phyloP scores from a whole-genome alignment of 371 early-diverging fungal species.

The Mucor racemosus region DNA sequence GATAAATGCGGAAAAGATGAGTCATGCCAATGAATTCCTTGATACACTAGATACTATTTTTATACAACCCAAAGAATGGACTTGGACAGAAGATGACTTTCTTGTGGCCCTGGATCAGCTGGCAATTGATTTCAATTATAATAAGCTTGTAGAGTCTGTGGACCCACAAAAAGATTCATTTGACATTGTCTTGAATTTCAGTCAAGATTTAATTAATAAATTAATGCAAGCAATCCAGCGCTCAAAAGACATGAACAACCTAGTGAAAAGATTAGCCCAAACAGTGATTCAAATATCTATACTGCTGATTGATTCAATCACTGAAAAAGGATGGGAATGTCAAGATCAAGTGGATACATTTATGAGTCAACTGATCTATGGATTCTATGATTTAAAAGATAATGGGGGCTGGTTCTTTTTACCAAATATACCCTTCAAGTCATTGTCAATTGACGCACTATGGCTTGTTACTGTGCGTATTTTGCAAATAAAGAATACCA shows the following conservation, averaged over 20 bases:
- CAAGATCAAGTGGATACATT: conserved; percentile 28
- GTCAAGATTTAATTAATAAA: conserved; percentile 30
- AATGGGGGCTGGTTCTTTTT: conserved; percentile 51
- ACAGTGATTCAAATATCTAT: conserved; percentile 44
- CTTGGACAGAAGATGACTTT: conserved; percentile 68
- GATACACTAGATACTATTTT: conserved; percentile 33
- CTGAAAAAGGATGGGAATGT: conserved; percentile 5
- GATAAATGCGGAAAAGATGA: conserved; percentile 21
- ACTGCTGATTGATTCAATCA: conserved; percentile 29
- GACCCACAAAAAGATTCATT: background rate
- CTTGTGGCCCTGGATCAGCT: conserved; percentile 64
- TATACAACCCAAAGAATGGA: conserved; percentile 28
- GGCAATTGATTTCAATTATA: conserved; percentile 41
- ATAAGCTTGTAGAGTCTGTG: conserved; percentile 11
- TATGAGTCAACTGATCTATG: conserved; percentile 14
- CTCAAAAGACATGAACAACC: conserved; percentile 22
- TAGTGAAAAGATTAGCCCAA: conserved; percentile 53
- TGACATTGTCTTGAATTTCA: conserved; percentile 27
- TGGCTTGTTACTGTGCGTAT: conserved; percentile 38
- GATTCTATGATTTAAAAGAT: conserved; percentile 8
- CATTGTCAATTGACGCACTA: conserved; percentile 42
- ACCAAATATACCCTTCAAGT: conserved; percentile 55
- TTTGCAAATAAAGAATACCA: conserved; percentile 25
- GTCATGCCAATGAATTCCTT: conserved; percentile 34
- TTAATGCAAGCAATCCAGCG: conserved; percentile 33